Conservation (phyloP, 495 filamentous ascomycete genomes). For the Podospora anserina region DNA sequence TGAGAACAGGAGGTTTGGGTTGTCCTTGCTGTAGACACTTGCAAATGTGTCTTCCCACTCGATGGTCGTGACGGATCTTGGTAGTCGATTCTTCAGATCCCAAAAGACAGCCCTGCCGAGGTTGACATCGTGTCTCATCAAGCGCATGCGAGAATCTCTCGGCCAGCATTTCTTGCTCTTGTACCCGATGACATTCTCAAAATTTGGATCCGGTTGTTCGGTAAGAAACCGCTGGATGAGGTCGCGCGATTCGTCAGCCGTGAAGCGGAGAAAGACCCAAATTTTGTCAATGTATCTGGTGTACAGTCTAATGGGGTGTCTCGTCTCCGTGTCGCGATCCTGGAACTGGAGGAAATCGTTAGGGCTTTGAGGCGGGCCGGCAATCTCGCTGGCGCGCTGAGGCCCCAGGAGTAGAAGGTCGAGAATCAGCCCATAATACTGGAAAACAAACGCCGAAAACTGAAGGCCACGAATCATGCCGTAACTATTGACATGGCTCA, state of each 20-base stretch:
- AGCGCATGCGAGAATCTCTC: conserved; percentile 90
- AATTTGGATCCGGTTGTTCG: conserved; percentile 97
- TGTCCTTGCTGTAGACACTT: conserved; percentile 98
- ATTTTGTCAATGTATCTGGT: conserved; percentile 97
- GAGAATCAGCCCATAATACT: conserved; percentile 96
- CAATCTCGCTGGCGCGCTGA: conserved; percentile 94
- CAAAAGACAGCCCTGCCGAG: conserved; percentile 97
- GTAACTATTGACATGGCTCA: conserved; percentile 99
- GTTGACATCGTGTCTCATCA: conserved; percentile 99
- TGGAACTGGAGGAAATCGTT: conserved; percentile 99
- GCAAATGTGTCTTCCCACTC: conserved; percentile 99
- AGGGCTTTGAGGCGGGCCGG: conserved; percentile 90
- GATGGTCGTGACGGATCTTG: conserved; percentile 91
- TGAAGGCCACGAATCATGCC: conserved; percentile 96
- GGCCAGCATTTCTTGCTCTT: conserved; percentile 99
- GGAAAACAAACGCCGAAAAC: conserved; percentile 98
- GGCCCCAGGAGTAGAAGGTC: conserved; percentile 90
- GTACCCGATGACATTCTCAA: conserved; percentile 98
- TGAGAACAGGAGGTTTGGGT: conserved; percentile 94
- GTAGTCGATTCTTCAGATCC: conserved; percentile 97
- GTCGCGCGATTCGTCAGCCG: conserved; percentile 89
- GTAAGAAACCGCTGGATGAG: conserved; percentile 97
- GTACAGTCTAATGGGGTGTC: conserved; percentile 93
- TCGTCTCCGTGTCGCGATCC: conserved; percentile 83
- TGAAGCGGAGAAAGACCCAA: conserved; percentile 96